These are phyloP conservation scores for Aspergillus novofumigatus DNA, from an alignment of 2,329 filamentous ascomycete species.

Conservation along the genomic window DNA sequence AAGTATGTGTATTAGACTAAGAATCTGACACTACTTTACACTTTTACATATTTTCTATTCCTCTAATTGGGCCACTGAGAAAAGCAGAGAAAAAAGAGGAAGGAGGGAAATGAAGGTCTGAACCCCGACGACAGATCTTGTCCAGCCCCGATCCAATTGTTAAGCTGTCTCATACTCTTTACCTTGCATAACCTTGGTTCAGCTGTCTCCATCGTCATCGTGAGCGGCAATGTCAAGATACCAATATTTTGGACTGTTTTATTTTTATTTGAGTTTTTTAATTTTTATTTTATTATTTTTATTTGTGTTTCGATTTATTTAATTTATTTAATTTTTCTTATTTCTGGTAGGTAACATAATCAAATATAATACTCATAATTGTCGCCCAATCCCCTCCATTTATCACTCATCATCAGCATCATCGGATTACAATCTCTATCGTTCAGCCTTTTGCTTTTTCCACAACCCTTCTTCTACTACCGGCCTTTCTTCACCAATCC, in stretches of 20 bases:
- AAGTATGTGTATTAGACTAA: background rate
- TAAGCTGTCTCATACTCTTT: conserved; percentile 16
- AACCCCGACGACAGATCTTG: conserved; percentile 16
- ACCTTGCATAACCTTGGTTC: conserved; percentile 28
- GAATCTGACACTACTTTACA: background rate
- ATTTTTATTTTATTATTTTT: background rate
- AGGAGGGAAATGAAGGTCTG: conserved; percentile 6
- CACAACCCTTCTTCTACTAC: conserved; percentile 1
- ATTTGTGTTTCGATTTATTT: background rate
- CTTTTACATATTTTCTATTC: background rate
- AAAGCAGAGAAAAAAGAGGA: background rate
- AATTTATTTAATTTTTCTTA: conserved; percentile 2
- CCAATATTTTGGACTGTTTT: background rate
- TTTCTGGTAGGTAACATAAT: conserved; percentile 6
- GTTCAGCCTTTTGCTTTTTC: conserved; percentile 1
- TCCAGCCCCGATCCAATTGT: conserved; percentile 20
- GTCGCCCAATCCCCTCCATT: conserved; percentile 10
- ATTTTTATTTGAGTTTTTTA: too few relatives aligned
- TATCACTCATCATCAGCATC: conserved; percentile 4
- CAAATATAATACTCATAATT: conserved; percentile 9
- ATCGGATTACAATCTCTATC: conserved; percentile 2
- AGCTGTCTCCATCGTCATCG: conserved; percentile 24
- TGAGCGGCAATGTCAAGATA: conserved; percentile 21
- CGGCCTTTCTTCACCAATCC: background rate
- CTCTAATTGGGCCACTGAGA: background rate